Evolutionary conservation across 2,329 filamentous ascomycete species (phyloP), one percentile per base, ranked within the genome.

Genomic region (Pseudogymnoascus sp.): DNA sequence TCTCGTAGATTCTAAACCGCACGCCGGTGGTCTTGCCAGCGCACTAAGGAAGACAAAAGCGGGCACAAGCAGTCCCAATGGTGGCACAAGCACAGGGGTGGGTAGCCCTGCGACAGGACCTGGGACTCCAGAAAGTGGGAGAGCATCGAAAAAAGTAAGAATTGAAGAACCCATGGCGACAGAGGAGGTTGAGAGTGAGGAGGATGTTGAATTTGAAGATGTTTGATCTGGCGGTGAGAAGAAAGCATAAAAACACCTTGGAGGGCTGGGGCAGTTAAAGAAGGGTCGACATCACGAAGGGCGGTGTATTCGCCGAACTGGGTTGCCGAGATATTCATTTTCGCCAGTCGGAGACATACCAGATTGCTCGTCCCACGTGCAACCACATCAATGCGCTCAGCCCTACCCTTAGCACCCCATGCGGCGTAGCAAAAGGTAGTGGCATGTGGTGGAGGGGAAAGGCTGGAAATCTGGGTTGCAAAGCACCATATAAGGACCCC

Each of bases 91-190:
- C 38, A 73, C 71, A 65, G 70, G 69, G 41, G 69, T 67, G 16
- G 70, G 66, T 35, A 74, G 71, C 69, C 70, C 70, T 66, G 72
- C 70, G 37, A 72, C 69, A 70, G 72, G 70, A 68, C 72, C 70
- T 14, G 68, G 66, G n/a, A 73, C 70, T 53, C 72, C 69, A 26
- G 75, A 78, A 46, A 82, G 82, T 63, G 78, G 77, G 22, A 74
- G 78, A 40, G 78, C 81, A 11, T 75, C 79, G 8, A 90, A 90
- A 77, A 83, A 83, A 66, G 79, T 84, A 50, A 87, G 86, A 73
- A 72, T 88, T 16, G 85, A 87, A 63, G 67, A 63, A 24, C 69
- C 70, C 6, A 71, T 73, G 14, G 53, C 64, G 4, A 68, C 75
- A 33, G 74, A 74, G 28, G 79, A 81, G 59, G 71, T 72, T n/a